These are phyloP conservation scores for Fusarium pseudocircinatum DNA, from an alignment of 2,329 filamentous ascomycete species.

Conservation along the genomic window DNA sequence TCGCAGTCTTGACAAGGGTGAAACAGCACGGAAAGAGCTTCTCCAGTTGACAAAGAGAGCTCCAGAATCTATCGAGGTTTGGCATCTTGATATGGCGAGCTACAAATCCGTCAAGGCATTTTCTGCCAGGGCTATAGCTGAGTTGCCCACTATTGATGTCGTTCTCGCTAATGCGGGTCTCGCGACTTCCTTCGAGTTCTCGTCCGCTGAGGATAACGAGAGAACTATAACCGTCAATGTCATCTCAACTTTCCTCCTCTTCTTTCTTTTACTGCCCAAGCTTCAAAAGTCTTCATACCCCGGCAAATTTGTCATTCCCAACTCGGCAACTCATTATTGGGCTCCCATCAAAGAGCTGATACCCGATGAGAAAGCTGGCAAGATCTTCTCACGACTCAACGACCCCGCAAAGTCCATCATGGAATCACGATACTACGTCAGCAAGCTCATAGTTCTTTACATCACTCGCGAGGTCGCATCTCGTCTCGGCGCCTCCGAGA, in stretches of 20 bases:
- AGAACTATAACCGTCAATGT: conserved; percentile 53
- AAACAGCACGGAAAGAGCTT: conserved; percentile 51
- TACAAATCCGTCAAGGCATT: conserved; percentile 58
- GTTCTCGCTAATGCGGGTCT: conserved; percentile 57
- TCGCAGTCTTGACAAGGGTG: conserved; percentile 51
- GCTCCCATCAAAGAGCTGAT: conserved; percentile 39
- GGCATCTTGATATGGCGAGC: conserved; percentile 57
- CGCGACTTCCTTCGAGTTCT: conserved; percentile 47
- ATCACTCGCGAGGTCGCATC: conserved; percentile 45
- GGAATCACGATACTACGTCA: conserved; percentile 45
- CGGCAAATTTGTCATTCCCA: conserved; percentile 34
- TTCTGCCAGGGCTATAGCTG: conserved; percentile 19
- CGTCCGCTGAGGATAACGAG: conserved; percentile 57
- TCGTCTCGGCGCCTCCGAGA: neutral
- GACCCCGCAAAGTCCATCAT: conserved; percentile 42
- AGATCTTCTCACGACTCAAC: conserved; percentile 46
- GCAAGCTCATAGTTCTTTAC: conserved; percentile 47
- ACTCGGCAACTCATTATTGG: conserved; percentile 41
- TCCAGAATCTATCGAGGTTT: conserved; percentile 53
- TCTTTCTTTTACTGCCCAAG: conserved; percentile 36
- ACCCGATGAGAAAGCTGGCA: neutral
- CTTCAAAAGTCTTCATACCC: conserved; percentile 35
- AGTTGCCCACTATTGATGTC: conserved; percentile 54
- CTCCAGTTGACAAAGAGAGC: conserved; percentile 14
- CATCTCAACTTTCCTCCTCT: conserved; percentile 36